These are phyloP conservation scores for Fonsecaea pedrosoi DNA, from an alignment of 2,329 filamentous ascomycete species.

Conservation along the genomic window DNA sequence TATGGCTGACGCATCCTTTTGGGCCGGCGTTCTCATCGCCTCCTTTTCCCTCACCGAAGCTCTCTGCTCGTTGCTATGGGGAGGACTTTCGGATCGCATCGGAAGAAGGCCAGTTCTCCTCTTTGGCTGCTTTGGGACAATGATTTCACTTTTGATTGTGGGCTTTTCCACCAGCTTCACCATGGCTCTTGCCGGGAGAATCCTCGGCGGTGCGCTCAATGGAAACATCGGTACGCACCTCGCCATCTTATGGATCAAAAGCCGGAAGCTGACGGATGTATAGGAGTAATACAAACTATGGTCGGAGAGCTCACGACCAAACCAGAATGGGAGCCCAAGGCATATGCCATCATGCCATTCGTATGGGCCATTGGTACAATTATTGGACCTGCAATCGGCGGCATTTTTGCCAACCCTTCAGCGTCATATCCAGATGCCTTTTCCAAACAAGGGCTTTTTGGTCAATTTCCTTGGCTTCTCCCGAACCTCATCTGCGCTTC, in stretches of 20 bases:
- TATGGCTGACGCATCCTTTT: conserved; percentile 79
- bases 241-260: background rate
- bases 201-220: conserved; percentile 81
- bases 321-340: conserved; percentile 84
- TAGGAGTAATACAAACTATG: conserved; percentile 87
- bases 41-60: conserved; percentile 84
- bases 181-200: conserved; percentile 77
- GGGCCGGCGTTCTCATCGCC: conserved; percentile 85
- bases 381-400: conserved; percentile 85
- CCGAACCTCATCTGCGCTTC: conserved; percentile 84
- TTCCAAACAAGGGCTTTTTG: conserved; percentile 70
- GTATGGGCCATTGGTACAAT: conserved; percentile 93
- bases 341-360: conserved; percentile 92
- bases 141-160: conserved; percentile 81
- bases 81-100: conserved; percentile 77
- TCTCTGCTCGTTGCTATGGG: conserved; percentile 87
- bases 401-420: conserved; percentile 80
- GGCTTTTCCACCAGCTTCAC: conserved; percentile 84
- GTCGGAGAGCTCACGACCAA: conserved; percentile 84
- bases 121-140: conserved; percentile 79
- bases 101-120: conserved; percentile 86
- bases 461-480: conserved; percentile 81
- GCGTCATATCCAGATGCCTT: conserved; percentile 75
- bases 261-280: background rate
- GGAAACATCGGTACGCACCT: conserved; percentile 71